A percentile compares a stretch with the other conserved stretches of the same genome.
Conservation (phyloP, 179 eudicot genomes). For the Heliamphora pulchella region DNA sequence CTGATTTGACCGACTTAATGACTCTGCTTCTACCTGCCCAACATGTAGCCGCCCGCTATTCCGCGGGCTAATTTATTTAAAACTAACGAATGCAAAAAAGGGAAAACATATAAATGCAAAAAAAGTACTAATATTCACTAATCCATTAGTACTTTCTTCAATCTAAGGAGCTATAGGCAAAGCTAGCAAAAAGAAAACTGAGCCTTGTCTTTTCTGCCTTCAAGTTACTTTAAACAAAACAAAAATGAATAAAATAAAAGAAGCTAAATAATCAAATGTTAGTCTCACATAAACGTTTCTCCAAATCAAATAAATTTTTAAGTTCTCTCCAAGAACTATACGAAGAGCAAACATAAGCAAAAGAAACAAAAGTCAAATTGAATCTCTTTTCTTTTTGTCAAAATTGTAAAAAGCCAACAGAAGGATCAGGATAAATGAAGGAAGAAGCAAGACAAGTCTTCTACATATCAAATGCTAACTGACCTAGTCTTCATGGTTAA, state of each 20-base stretch:
- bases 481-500: not conserved
- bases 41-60: conserved; percentile 29
- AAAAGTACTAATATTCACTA: not conserved
- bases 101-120: not conserved
- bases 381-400: not conserved
- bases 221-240: not conserved
- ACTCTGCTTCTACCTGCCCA: conserved; percentile 65
- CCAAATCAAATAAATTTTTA: not conserved
- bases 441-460: not conserved
- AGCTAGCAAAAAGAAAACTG: not conserved
- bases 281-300: not conserved
- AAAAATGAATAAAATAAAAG: not conserved
- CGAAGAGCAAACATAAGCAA: not conserved
- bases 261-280: too few relatives aligned
- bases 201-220: not conserved
- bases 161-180: not conserved
- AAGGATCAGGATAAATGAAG: not conserved
- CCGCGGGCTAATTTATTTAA: conserved; percentile 20
- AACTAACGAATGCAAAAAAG: conserved; percentile 11
- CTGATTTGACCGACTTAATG: conserved; percentile 60
- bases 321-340: not conserved
- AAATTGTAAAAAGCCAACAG: not conserved
- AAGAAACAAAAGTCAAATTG: not conserved
- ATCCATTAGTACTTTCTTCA: not conserved
- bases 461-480: not conserved